Evolutionary conservation across 148 eudicot species (phyloP), one percentile per base, ranked within the genome.

Genomic region (Beta vulgaris): DNA sequence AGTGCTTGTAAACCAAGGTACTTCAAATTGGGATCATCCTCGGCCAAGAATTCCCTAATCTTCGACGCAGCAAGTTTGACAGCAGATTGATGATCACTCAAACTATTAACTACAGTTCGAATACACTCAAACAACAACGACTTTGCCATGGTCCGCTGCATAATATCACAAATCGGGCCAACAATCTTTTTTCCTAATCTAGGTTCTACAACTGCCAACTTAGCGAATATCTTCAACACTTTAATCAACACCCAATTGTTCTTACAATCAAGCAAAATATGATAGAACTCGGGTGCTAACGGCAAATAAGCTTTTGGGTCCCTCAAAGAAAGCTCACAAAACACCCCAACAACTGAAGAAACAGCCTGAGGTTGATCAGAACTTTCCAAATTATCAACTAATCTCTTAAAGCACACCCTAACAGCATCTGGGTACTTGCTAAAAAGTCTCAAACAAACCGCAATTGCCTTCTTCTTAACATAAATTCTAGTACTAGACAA

Each of bases 191-290:
- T 90, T 39, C 78, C 96, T 85, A 94, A 75, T 87, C 98, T 84
- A 31, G 97, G 93, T 74, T 94, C 98, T 32, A 94, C 68, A 18
- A 83, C 86, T 4, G 88, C 96, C 88, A 94, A 80, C 80, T 86
- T 87, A 10, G 91, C 88, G 72, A 94, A 94, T 18, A 94, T 91
- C 89, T 94, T 94, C 75, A 94, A 75, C 65, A 94, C 96, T 86
- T 94, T 91, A 71, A 94, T 94, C 82, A 94, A 72, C 62, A 91
- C 92, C 98, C 98, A 94, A 77, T 94, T 94, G 79, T 91, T 91
- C 88, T 83, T 90, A 67, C 88, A 87, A 55, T 94, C 93, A 19
- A 87, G 76, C 80, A 91, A 88, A 78, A 94, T 73, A 77, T 82
- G 78, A 75, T 82, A 91, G 77, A 94, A 92, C 85, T 94, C 91